These are phyloP conservation scores for Cubamyces lactineus DNA, from an alignment of 768 basidiomycete genomes.

Conservation along the genomic window DNA sequence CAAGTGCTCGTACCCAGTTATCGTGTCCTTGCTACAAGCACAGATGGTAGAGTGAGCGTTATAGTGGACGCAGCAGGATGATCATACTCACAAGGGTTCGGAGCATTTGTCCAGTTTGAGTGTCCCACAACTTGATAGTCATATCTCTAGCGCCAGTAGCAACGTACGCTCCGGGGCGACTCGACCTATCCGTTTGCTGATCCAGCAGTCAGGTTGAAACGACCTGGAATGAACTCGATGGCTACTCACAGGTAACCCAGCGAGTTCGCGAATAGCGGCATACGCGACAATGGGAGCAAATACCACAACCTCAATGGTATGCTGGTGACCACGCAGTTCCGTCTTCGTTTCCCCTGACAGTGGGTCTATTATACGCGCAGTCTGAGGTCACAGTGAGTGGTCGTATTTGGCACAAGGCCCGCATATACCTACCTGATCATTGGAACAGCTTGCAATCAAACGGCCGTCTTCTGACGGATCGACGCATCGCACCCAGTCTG, in stretches of 20 bases:
- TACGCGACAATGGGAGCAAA: constrained; percentile 52
- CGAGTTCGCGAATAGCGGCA: constrained; percentile 50
- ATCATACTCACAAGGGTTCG: constrained; percentile 45
- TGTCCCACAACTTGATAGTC: constrained; percentile 91
- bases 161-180: constrained; percentile 47
- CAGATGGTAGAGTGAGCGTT: constrained; percentile 40
- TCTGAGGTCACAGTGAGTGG: constrained; percentile 37
- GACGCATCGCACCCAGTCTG: constrained; percentile 53
- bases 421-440: constrained; percentile 51
- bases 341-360: constrained; percentile 51
- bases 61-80: background rate
- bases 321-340: constrained; percentile 59
- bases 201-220: background rate
- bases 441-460: constrained; percentile 52
- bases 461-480: constrained; percentile 45
- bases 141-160: constrained; percentile 84
- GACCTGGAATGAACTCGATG: background rate
- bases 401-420: background rate
- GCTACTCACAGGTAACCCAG: constrained; percentile 44
- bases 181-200: constrained; percentile 55
- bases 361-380: constrained; percentile 54
- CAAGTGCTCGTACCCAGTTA: constrained; percentile 60
- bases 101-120: constrained; percentile 75
- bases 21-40: constrained; percentile 45
- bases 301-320: constrained; percentile 53